Conservation (phyloP, 352 stramenopile genomes). For the Globisporangium apiculatum region DNA sequence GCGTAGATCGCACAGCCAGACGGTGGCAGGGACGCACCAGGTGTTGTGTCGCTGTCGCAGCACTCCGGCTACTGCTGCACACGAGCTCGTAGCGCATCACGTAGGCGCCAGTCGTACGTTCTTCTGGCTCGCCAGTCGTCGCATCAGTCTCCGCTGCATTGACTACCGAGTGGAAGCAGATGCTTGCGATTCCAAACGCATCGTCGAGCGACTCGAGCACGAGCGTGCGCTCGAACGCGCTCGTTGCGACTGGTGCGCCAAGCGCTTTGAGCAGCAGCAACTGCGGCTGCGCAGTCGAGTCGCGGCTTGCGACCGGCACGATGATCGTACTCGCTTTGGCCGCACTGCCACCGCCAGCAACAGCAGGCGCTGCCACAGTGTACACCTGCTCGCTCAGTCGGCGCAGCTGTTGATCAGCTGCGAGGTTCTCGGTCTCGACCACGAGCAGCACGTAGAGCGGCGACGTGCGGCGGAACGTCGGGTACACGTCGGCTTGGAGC, state of each 20-base stretch:
- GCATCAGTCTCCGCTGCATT: not conserved
- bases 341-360: constrained; percentile 5
- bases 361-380: not conserved
- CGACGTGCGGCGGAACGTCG: constrained; percentile 41
- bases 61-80: constrained; percentile 12
- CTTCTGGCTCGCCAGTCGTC: not conserved
- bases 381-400: constrained; percentile 60
- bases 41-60: constrained; percentile 12
- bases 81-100: constrained; percentile 18
- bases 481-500: constrained; percentile 56
- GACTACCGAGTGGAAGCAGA: constrained; percentile 19
- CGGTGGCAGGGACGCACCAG: constrained; percentile 15
- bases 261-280: not conserved
- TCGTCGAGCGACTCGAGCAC: constrained; percentile 10
- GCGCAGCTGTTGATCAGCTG: constrained; percentile 51
- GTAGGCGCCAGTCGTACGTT: not conserved
- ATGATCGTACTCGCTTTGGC: constrained; percentile 29
- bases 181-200: constrained; percentile 12
- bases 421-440: constrained; percentile 64
- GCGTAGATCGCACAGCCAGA: too few relatives aligned
- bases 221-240: not conserved
- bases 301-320: constrained; percentile 9
- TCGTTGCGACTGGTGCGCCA: too few relatives aligned
- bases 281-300: too few relatives aligned
- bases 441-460: constrained; percentile 59